Conservation (phyloP, 2,329 filamentous ascomycete genomes). For the Colletotrichum gigasporum region DNA sequence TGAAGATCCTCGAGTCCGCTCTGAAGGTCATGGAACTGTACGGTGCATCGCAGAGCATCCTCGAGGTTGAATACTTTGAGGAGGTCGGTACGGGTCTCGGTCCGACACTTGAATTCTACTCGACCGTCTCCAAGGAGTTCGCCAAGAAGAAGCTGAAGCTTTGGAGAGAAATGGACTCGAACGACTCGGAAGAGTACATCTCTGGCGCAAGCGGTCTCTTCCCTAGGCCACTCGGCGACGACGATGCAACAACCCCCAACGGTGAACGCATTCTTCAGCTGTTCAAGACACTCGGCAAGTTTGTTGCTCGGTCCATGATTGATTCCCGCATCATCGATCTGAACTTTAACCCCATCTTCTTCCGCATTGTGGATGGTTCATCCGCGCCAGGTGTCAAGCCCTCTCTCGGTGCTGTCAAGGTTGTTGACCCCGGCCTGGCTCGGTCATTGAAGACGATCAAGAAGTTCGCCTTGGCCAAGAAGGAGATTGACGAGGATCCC, state of each 20-base stretch:
- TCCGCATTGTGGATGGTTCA: constrained; percentile 84
- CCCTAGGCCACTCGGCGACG: constrained; percentile 86
- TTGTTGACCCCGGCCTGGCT: constrained; percentile 87
- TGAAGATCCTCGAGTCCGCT: constrained; percentile 95
- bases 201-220: constrained; percentile 88
- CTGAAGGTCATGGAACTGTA: constrained; percentile 99
- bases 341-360: constrained; percentile 97
- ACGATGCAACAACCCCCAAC: constrained; percentile 77
- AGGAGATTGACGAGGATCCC: constrained; percentile 78
- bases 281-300: constrained; percentile 95
- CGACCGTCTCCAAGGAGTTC: constrained; percentile 95
- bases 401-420: constrained; percentile 88
- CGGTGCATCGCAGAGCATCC: constrained; percentile 92
- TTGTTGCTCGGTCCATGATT: constrained; percentile 97
- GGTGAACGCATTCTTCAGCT: constrained; percentile 89
- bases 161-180: constrained; percentile 90
- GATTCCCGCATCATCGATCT: constrained; percentile 98
- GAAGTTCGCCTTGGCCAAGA: constrained; percentile 85
- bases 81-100: constrained; percentile 97
- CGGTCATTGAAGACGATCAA: constrained; percentile 88
- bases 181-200: constrained; percentile 80
- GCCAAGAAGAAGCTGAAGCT: constrained; percentile 97
- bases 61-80: constrained; percentile 98
- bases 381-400: constrained; percentile 72
- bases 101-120: constrained; percentile 97